A percentile compares a stretch with the other conserved stretches of the same genome.
Conservation (phyloP, 345 rosid genomes). For the Pseudoturritis turrita region DNA sequence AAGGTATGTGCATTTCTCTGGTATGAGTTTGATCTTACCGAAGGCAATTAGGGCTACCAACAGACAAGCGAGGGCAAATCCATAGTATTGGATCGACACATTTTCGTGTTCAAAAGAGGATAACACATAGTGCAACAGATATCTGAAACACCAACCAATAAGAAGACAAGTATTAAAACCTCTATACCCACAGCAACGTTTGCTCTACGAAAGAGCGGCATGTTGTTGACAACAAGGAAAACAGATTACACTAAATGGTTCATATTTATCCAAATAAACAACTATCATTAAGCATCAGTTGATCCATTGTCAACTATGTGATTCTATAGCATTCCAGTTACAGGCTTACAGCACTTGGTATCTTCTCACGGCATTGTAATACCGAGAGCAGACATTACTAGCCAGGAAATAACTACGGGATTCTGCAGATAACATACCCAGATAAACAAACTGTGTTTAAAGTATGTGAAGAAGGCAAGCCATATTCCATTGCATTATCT, state of each 20-base stretch:
- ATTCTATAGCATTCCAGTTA: background rate
- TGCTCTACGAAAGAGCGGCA: background rate
- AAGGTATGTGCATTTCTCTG: background rate
- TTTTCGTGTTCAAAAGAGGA: conserved; percentile 37
- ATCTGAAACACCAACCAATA: conserved; percentile 41
- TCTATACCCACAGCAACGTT: background rate
- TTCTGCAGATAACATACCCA: conserved; percentile 45
- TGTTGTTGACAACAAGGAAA: background rate
- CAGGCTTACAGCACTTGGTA: background rate
- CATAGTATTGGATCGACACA: conserved; percentile 40
- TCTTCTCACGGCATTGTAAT: background rate
- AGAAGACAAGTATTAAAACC: background rate
- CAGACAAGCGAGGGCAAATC: conserved; percentile 56
- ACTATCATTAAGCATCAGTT: background rate
- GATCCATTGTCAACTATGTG: background rate
- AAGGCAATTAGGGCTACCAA: conserved; percentile 61
- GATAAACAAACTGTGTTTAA: conserved; percentile 89
- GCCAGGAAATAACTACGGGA: background rate
- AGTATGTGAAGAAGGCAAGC: conserved; percentile 97
- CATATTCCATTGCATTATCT: conserved; percentile 96
- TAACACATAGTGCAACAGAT: conserved; percentile 60
- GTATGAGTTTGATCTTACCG: conserved; percentile 45
- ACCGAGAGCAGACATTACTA: background rate
- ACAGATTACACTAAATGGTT: background rate
- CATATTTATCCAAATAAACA: background rate